These are phyloP conservation scores for Neurospora sp. DNA, from an alignment of 2,329 filamentous ascomycete species.

Conservation along the genomic window DNA sequence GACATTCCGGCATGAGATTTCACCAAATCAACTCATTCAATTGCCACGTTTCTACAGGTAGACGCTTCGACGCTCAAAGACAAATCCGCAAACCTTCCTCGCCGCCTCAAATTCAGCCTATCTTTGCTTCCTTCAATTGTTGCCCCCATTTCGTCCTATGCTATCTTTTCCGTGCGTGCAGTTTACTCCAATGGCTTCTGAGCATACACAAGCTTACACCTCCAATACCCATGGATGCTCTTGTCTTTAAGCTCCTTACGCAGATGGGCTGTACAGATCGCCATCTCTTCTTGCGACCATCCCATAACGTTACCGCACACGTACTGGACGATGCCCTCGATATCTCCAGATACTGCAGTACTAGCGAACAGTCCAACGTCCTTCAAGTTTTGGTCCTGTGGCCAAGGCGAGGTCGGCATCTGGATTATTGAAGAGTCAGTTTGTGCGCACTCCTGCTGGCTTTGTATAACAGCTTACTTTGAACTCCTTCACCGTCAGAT, in stretches of 20 bases:
- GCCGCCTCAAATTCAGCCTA: too few species aligned
- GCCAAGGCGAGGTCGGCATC: not conserved
- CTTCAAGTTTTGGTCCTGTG: not conserved
- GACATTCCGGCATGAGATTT: too few species aligned
- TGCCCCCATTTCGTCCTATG: not conserved
- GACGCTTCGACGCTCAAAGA: too few species aligned
- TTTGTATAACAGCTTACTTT: not conserved
- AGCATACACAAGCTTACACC: constrained; percentile 7
- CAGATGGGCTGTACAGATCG: not conserved
- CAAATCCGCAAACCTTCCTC: too few species aligned
- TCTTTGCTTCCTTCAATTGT: too few species aligned
- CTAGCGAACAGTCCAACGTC: not conserved
- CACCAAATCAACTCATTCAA: too few species aligned
- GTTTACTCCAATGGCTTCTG: constrained; percentile 9
- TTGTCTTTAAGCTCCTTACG: constrained; percentile 2
- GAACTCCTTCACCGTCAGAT: constrained; percentile 6
- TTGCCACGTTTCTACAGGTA: too few species aligned
- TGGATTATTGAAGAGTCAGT: not conserved
- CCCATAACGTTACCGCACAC: not conserved
- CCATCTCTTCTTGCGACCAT: constrained; percentile 1
- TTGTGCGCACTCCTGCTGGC: not conserved
- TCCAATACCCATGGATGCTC: constrained; percentile 12
- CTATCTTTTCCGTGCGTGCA: not conserved
- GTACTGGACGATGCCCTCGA: constrained; percentile 1
- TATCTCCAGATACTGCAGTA: not conserved